phyloP scores from a whole-genome alignment of 345 rosid species.

The Chamaenerion angustifolium region DNA sequence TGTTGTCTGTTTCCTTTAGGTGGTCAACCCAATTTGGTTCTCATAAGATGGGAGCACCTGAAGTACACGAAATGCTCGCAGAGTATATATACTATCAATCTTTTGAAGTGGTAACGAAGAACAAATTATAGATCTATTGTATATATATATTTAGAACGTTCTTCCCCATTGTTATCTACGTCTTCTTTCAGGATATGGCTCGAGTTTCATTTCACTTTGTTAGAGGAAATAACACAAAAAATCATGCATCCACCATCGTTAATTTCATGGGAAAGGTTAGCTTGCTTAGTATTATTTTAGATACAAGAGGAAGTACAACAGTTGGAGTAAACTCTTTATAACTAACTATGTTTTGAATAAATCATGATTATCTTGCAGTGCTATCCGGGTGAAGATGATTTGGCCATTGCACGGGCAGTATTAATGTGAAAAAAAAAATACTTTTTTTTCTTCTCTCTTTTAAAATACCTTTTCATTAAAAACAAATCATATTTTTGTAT shows the following conservation, averaged over 20 bases:
- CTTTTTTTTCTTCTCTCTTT: too few species aligned
- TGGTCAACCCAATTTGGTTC: conserved; percentile 88
- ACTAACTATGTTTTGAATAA: too few species aligned
- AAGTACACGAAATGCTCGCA: conserved; percentile 71
- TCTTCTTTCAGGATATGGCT: conserved; percentile 69
- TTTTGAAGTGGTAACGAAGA: conserved; percentile 62
- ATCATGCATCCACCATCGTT: conserved; percentile 59
- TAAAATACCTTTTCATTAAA: too few species aligned
- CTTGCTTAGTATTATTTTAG: too few species aligned
- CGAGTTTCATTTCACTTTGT: conserved; percentile 73
- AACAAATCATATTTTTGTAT: too few species aligned
- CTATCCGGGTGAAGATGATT: conserved; percentile 97
- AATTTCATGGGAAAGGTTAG: conserved; percentile 86
- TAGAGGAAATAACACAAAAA: conserved; percentile 57
- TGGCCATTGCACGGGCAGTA: conserved; percentile 72
- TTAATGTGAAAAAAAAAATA: conserved; percentile 39
- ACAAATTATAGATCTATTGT: not conserved
- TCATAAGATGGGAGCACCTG: conserved; percentile 50
- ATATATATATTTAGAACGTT: not conserved
- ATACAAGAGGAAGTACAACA: too few species aligned
- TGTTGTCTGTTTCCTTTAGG: conserved; percentile 39
- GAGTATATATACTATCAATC: conserved; percentile 81
- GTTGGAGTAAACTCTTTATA: too few species aligned
- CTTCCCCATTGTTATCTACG: too few species aligned
- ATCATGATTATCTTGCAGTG: conserved; percentile 49